A percentile compares a stretch with the other conserved stretches of the same genome.
These are phyloP conservation scores for Trichoderma lentiforme DNA, from an alignment of 2,329 filamentous ascomycete species.

Conservation along the genomic window DNA sequence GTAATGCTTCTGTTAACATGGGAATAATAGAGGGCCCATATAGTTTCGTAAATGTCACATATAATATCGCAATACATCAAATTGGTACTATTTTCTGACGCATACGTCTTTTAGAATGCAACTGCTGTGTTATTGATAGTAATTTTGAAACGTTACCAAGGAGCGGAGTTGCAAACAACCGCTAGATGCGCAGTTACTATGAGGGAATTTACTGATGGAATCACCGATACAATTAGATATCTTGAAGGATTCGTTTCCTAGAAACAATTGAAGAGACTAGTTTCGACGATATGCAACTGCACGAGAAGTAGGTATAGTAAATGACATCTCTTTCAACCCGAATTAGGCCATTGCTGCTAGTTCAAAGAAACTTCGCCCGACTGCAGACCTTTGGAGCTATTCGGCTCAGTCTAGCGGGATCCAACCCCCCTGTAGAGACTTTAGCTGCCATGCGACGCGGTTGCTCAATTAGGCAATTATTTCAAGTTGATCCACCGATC, in stretches of 20 bases:
- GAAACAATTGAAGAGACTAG: background rate
- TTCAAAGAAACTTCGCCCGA: background rate
- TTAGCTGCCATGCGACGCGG: background rate
- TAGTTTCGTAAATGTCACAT: background rate
- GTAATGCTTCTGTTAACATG: background rate
- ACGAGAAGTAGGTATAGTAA: background rate
- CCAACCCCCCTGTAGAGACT: background rate
- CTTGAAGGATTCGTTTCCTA: background rate
- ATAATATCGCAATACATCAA: background rate
- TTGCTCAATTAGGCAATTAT: background rate
- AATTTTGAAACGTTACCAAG: background rate
- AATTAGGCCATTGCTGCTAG: background rate
- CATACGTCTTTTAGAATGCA: accelerated
- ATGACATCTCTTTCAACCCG: background rate
- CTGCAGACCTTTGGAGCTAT: background rate
- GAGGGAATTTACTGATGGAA: background rate
- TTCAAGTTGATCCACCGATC: background rate
- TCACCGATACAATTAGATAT: background rate
- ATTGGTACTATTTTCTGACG: accelerated
- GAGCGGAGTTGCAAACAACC: background rate
- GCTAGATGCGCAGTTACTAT: background rate
- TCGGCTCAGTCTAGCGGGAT: background rate
- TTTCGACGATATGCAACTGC: background rate
- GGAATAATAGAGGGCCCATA: background rate
- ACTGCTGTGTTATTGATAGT: background rate